phyloP scores from a whole-genome alignment of 2,329 filamentous ascomycete genomes.

The Ophiostoma tasmaniense region DNA sequence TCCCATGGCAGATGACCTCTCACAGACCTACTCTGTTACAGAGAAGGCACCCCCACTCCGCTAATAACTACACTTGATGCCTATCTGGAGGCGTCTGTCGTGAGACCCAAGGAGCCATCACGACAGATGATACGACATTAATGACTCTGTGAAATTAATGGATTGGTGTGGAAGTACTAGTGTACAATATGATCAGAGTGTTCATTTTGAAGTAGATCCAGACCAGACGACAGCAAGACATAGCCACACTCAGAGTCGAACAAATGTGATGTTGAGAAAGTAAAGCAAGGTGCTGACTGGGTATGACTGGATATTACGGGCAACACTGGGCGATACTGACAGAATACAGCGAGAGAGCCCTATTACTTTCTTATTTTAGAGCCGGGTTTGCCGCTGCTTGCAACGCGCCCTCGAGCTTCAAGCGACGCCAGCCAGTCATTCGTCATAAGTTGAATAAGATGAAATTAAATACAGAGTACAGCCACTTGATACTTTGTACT shows the following conservation, averaged over 20 bases:
- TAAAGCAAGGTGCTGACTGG: too few relatives aligned
- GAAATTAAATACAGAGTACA: not conserved
- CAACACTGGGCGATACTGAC: too few relatives aligned
- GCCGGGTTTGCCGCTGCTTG: not conserved
- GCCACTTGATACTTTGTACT: too few relatives aligned
- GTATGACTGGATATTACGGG: too few relatives aligned
- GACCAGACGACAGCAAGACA: not conserved
- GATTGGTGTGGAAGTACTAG: too few relatives aligned
- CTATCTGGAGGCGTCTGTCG: not conserved
- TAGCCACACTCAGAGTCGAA: not conserved
- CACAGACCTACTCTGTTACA: not conserved
- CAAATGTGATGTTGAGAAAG: too few relatives aligned
- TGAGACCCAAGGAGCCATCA: not conserved
- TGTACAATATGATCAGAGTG: too few relatives aligned
- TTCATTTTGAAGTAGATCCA: not conserved
- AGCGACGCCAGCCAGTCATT: not conserved
- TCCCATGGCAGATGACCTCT: not conserved
- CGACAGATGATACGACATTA: constrained; percentile 2
- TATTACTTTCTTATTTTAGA: not conserved
- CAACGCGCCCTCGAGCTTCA: not conserved
- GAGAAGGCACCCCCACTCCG: not conserved
- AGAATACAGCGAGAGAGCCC: not conserved
- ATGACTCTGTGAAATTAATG: not conserved
- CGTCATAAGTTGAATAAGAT: not conserved
- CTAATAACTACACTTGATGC: not conserved